Percentiles rank a stretch among this genome's conserved stretches.
Evolutionary conservation across 2,329 filamentous ascomycete species (phyloP).

Genomic region (Fusarium zealandicum): DNA sequence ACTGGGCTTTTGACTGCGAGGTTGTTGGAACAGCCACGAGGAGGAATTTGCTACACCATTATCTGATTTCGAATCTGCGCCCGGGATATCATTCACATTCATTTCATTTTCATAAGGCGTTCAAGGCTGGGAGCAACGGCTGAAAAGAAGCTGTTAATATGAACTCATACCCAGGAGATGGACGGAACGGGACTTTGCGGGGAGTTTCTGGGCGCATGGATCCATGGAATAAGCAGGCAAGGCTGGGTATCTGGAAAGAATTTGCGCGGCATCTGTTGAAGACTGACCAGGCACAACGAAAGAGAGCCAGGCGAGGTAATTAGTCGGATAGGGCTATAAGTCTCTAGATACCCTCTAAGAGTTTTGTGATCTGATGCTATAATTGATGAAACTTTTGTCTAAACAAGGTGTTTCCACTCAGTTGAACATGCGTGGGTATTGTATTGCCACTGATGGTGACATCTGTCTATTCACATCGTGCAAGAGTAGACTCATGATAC

Average conservation of each 20-base stretch:
- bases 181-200: slow-evolving; percentile 20
- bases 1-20: background rate
- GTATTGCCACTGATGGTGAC: background rate
- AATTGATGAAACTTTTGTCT: slow-evolving; percentile 19
- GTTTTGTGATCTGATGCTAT: slow-evolving; percentile 21
- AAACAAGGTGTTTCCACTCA: background rate
- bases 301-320: slow-evolving; percentile 12
- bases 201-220: slow-evolving; percentile 40
- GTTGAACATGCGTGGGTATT: background rate
- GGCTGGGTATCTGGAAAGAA: slow-evolving; percentile 22
- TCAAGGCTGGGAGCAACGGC: slow-evolving; percentile 19
- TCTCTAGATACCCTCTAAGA: slow-evolving; percentile 38
- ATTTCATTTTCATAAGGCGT: slow-evolving; percentile 34
- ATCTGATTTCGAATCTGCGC: background rate
- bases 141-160: slow-evolving; percentile 32
- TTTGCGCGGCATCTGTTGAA: slow-evolving; percentile 28
- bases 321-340: slow-evolving; percentile 10
- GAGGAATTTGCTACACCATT: background rate
- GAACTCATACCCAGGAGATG: slow-evolving; percentile 39
- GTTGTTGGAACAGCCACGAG: background rate
- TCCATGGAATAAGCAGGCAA: slow-evolving; percentile 26
- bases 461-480: too few species aligned
- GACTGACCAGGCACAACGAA: slow-evolving; percentile 17
- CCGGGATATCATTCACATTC: slow-evolving; percentile 1
- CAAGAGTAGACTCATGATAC: too few species aligned